Base-by-base conservation (phyloP, 306 rosid genomes). In the Lathyrus sativus region DNA sequence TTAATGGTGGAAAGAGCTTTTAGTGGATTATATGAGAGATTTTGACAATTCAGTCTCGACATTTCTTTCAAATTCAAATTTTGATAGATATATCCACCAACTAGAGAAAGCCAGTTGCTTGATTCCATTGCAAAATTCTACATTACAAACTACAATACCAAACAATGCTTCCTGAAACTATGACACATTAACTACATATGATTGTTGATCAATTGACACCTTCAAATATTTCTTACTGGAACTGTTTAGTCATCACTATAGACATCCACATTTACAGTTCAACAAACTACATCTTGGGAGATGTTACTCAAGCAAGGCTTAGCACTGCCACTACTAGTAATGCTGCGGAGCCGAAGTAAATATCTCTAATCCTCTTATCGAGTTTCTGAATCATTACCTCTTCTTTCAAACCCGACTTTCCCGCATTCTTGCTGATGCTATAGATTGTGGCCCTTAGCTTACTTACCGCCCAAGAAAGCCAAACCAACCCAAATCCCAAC, bases 391-490 rank as follows among this genome's bases (percentile, higher is more conserved):
- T 61, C 71, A 83, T 79, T 64, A 88, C 86, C 50, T 84, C 93
- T 48, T 89, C 98, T 59, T 77, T 85, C 66, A 76, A 73, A 28
- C 74, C 75, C 58, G 64, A 65, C 79, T 88, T 89, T 31, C 81
- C 86, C 2, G 82, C 69, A 68, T 83, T 86, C 82, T 80, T 86
- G 79, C 82, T 75, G 69, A 79, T 72, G 55, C 70, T 70, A 12
- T 82, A 63, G 43, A 90, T 51, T 9, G 91, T 82, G 74, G 75
- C 68, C 77, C 93, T 82, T 74, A 89, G 83, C 70, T 78, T 79
- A 59, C 82, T 79, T 73, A 92, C 88, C 31, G 88, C 82, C 81
- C 88, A 80, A 39, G 96, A 88, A 39, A 92, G 88, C 96, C 98
- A 89, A 63, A 92, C 76, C 77, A 92, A 77, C 19, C 91, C 96